phyloP scores from a whole-genome alignment of 2,329 filamentous ascomycete genomes.

The Sporothrix sp. region DNA sequence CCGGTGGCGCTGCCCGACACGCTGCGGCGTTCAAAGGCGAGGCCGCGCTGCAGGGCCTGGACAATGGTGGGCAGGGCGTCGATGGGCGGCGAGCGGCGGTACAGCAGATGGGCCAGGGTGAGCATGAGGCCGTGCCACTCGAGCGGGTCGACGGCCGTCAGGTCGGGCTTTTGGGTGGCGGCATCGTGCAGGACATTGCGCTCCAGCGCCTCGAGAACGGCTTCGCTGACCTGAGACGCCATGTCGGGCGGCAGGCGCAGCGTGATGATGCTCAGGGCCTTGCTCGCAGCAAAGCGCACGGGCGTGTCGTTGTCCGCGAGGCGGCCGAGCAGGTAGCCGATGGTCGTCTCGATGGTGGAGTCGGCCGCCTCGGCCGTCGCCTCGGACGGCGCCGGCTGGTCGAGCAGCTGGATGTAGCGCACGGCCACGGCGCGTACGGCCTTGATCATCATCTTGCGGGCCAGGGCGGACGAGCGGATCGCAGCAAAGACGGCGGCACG shows the following conservation, averaged over 20 bases:
- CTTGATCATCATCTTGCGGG: conserved; percentile 75
- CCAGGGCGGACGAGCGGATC: conserved; percentile 64
- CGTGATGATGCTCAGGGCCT: conserved; percentile 80
- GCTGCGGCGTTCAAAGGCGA: conserved; percentile 82
- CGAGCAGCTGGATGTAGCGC: conserved; percentile 43
- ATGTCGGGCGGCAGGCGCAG: conserved; percentile 70
- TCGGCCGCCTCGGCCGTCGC: conserved; percentile 40
- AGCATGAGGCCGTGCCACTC: conserved; percentile 91
- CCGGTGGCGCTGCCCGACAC: conserved; percentile 78
- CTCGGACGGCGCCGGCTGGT: conserved; percentile 34
- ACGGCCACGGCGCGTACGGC: conserved; percentile 66
- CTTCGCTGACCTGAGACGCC: conserved; percentile 79
- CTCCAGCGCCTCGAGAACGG: conserved; percentile 62
- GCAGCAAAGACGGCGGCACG: conserved; percentile 33
- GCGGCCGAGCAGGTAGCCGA: conserved; percentile 69
- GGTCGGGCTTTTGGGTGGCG: conserved; percentile 35
- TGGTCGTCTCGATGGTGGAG: conserved; percentile 70
- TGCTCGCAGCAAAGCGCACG: conserved; percentile 82
- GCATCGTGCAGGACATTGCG: conserved; percentile 43
- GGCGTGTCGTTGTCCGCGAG: conserved; percentile 84
- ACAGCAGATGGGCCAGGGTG: conserved; percentile 77
- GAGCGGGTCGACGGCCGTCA: conserved; percentile 67
- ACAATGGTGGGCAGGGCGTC: conserved; percentile 63
- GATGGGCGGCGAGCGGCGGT: conserved; percentile 68
- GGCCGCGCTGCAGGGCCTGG: conserved; percentile 64